phyloP scores from a whole-genome alignment of 2,329 filamentous ascomycete genomes.

The Alternaria metachromatica region DNA sequence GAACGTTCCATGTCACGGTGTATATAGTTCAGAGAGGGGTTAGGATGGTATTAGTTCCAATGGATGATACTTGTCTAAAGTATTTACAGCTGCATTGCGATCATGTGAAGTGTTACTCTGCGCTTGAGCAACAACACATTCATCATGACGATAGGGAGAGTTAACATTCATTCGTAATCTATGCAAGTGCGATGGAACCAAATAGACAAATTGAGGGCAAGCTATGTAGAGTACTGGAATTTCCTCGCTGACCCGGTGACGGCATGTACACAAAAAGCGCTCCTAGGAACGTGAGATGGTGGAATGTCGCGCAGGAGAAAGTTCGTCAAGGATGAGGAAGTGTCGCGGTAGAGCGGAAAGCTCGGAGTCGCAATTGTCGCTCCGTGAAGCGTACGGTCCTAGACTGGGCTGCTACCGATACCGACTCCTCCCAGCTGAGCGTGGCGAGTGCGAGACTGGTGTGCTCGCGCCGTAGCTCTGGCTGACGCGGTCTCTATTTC shows the following conservation, averaged over 20 bases:
- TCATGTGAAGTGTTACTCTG: not conserved
- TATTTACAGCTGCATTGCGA: not conserved
- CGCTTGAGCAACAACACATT: not conserved
- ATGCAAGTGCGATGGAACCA: conserved; percentile 1
- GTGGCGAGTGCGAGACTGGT: conserved; percentile 15
- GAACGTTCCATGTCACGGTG: conserved; percentile 13
- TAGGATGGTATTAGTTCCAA: not conserved
- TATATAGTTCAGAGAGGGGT: not conserved
- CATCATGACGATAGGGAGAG: not conserved
- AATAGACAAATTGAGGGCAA: conserved; percentile 4
- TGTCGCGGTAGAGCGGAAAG: conserved; percentile 3
- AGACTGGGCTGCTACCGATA: not conserved
- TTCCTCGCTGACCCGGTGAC: conserved; percentile 14
- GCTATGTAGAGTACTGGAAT: conserved; percentile 12
- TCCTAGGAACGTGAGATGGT: conserved; percentile 3
- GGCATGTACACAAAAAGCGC: conserved; percentile 14
- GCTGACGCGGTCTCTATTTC: not conserved
- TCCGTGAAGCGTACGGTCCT: conserved; percentile 3
- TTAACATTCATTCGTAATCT: conserved; percentile 2
- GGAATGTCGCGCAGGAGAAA: conserved; percentile 7
- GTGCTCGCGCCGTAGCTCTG: conserved; percentile 11
- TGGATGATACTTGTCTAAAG: not conserved
- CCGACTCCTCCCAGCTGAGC: conserved; percentile 1
- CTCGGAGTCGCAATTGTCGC: conserved; percentile 1
- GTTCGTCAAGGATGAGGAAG: conserved; percentile 7